Percentiles rank a stretch among this genome's conserved stretches.
These are phyloP conservation scores for Oryza coarctata DNA, from an alignment of 176 grass and related monocot genomes.

Conservation along the genomic window DNA sequence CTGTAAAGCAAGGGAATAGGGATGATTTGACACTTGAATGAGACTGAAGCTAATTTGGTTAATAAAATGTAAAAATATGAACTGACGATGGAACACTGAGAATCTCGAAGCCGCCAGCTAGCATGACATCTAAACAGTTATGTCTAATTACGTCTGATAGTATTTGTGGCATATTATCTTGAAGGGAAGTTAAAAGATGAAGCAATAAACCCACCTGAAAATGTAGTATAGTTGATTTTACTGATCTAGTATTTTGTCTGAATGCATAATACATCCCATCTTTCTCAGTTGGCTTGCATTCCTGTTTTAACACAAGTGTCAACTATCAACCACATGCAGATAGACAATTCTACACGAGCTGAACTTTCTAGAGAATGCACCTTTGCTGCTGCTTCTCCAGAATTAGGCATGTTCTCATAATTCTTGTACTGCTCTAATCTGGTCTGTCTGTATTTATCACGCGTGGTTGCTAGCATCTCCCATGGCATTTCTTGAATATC, in stretches of 20 bases:
- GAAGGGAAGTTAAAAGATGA: neutral
- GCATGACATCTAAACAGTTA: neutral
- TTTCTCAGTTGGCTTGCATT: slow-evolving; percentile 77
- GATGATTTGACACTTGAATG: neutral
- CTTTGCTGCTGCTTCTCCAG: slow-evolving; percentile 85
- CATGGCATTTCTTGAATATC: slow-evolving; percentile 95
- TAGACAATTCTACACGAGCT: neutral
- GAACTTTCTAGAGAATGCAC: slow-evolving; percentile 32
- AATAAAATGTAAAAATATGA: slow-evolving; percentile 1
- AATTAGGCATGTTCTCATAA: slow-evolving; percentile 82
- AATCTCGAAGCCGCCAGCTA: neutral
- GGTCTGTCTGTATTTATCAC: slow-evolving; percentile 82
- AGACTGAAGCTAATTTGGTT: neutral
- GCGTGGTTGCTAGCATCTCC: slow-evolving; percentile 64
- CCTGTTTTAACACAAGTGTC: slow-evolving; percentile 53
- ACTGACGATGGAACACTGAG: neutral
- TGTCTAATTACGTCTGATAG: neutral
- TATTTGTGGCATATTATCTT: neutral
- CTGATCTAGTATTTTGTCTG: slow-evolving; percentile 81
- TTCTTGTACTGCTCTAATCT: slow-evolving; percentile 98
- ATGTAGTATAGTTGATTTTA: slow-evolving; percentile 94
- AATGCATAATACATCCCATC: slow-evolving; percentile 74
- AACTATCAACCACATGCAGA: slow-evolving; percentile 18
- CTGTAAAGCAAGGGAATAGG: neutral
- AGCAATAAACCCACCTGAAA: slow-evolving; percentile 62